These are phyloP conservation scores for Leishmania aethiopica DNA, from an alignment of 208 protist species.

Conservation along the genomic window DNA sequence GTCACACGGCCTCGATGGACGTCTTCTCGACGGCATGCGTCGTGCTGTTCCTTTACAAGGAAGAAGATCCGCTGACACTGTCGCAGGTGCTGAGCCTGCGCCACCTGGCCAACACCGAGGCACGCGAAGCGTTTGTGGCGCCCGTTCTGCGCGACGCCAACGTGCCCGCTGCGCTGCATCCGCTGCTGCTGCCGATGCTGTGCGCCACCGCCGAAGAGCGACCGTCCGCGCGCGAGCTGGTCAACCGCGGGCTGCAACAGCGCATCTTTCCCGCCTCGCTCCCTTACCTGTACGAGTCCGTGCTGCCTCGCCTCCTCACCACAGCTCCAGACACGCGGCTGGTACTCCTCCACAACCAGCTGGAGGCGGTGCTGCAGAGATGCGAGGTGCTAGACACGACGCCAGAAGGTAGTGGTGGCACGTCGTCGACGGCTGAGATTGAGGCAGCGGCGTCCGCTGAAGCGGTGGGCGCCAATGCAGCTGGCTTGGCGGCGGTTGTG, in stretches of 20 bases:
- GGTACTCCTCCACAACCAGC: constrained; percentile 42
- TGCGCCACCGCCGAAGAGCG: constrained; percentile 30
- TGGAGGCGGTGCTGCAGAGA: constrained; percentile 9
- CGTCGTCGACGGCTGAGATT: neutral
- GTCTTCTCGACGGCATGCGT: constrained; percentile 83
- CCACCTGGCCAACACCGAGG: constrained; percentile 18
- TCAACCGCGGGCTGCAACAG: constrained; percentile 26
- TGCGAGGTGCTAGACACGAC: constrained; percentile 8
- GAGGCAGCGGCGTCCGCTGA: neutral
- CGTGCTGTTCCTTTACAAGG: constrained; percentile 68
- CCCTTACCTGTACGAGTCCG: constrained; percentile 33
- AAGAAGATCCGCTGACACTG: constrained; percentile 69
- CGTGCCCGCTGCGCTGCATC: constrained; percentile 15
- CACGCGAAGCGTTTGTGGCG: constrained; percentile 13
- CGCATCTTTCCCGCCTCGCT: constrained; percentile 62
- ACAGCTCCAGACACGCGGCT: constrained; percentile 53
- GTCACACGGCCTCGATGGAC: constrained; percentile 80
- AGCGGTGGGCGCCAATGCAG: neutral
- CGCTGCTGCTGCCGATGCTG: constrained; percentile 41
- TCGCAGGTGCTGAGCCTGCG: constrained; percentile 67
- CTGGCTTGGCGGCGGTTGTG: too few species aligned
- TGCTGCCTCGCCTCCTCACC: constrained; percentile 56
- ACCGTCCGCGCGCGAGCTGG: constrained; percentile 49
- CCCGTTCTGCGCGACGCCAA: constrained; percentile 19
- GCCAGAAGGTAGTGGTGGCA: neutral